Evolutionary conservation across 768 basidiomycete species (phyloP), one percentile per base, ranked within the genome.

Genomic region (Artomyces pyxidatus): DNA sequence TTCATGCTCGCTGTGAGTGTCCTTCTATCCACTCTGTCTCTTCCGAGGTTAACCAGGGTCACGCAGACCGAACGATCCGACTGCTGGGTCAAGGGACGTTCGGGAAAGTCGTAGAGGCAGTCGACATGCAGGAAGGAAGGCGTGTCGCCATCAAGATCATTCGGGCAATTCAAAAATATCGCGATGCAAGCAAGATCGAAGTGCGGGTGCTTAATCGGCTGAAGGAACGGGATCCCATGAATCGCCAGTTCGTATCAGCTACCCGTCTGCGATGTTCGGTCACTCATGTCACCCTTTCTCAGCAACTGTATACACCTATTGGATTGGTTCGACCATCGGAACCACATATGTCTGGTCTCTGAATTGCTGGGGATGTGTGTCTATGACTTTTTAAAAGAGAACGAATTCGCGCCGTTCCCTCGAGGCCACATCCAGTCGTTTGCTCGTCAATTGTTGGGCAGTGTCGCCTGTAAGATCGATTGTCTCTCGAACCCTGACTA

Each of bases 121-220:
- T 86, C 58, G 90, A 96, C 70, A 78, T 78, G 37, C 75, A 81
- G 55, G 85, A 78, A 23, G 78, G 85, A 52, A 74, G 72, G 57
- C 73, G 81, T 60, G 94, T 97, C 27, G 96, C 96, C 44, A 92
- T 99, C 72, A 99, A 99, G 76, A 94, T 99, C 51, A 99, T 99
- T 59, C 83, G 96, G 42, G 92, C 93, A 44, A 95, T 99, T 44
- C 95, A 90, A 44, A 99, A 98, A 70, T 99, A 98, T 63, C 88
- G 96, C 40, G 96, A 99, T 68, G 96, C 96, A 11, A 93, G 90
- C 66, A 95, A 91, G 72, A 98, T 98, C 52, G 96, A 99, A 69
- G 85, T 98, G 59, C 81, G 93, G 45, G 96, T 99, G 17, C 76
- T 99, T 40, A 83, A 93, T 66, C 85, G 85, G 62, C 81, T 98